phyloP scores from a whole-genome alignment of 2,329 filamentous ascomycete species.

The Nakataea oryzae region DNA sequence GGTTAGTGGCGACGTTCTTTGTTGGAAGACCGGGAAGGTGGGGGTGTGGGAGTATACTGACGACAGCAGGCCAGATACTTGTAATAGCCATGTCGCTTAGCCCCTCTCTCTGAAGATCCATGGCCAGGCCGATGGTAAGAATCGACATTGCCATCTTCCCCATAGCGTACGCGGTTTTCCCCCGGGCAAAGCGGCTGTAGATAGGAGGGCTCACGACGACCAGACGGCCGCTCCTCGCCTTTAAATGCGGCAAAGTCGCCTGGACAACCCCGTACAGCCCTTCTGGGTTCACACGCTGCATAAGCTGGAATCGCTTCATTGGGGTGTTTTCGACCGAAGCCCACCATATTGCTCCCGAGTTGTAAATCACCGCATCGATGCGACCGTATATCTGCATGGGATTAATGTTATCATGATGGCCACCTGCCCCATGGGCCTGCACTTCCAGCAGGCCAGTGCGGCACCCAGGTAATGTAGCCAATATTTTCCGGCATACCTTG shows the following conservation, averaged over 20 bases:
- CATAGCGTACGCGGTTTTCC: slow-evolving; percentile 76
- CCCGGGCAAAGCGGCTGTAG: slow-evolving; percentile 74
- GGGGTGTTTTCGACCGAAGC: slow-evolving; percentile 62
- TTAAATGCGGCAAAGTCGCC: slow-evolving; percentile 57
- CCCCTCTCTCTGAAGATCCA: slow-evolving; percentile 65
- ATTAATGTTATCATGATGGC: not conserved
- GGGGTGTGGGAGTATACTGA: slow-evolving; percentile 25
- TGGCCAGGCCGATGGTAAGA: slow-evolving; percentile 68
- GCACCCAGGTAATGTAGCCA: not conserved
- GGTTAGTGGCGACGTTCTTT: not conserved
- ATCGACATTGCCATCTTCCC: slow-evolving; percentile 77
- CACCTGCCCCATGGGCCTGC: too few species aligned
- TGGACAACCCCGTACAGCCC: slow-evolving; percentile 67
- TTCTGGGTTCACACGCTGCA: slow-evolving; percentile 66
- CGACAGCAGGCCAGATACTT: slow-evolving; percentile 71
- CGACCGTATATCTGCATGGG: slow-evolving; percentile 38
- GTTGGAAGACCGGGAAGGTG: slow-evolving; percentile 1
- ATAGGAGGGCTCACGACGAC: slow-evolving; percentile 77
- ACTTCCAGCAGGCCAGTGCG: not conserved
- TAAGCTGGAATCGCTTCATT: slow-evolving; percentile 64
- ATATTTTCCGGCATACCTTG: slow-evolving; percentile 16
- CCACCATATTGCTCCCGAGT: slow-evolving; percentile 82
- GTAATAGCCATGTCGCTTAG: slow-evolving; percentile 63
- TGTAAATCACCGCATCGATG: slow-evolving; percentile 71
- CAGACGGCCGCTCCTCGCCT: slow-evolving; percentile 47